Base-by-base conservation (phyloP, 371 early-diverging fungal species). In the Haplosporangium sp. region DNA sequence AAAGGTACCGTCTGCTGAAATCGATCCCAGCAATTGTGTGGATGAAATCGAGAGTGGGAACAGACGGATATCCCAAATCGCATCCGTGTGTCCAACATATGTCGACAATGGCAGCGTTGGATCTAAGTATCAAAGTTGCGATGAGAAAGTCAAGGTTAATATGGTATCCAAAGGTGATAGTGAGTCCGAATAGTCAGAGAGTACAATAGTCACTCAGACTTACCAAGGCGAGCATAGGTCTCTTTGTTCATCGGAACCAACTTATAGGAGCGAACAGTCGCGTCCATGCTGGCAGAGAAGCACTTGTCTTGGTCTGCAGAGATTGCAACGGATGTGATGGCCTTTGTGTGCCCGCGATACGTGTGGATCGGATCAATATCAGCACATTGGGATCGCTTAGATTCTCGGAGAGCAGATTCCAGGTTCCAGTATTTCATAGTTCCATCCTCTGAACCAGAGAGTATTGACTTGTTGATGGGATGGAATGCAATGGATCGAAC, bases 361-460 rank as follows among this genome's bases (percentile, higher is more conserved):
- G 94, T 94, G 47, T 87, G 87, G 13, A 85, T 74, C 1, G 94
- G 91, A 60, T 94, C 94, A 37, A 88, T 76, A 47, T 95, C 96
- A 23, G 51, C 41, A 14, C 29, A 55, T 16, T 38, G 38, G 1
- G 52, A 23, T 54, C 47, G 55, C 52, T 63, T 70, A 5, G 50
- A 45, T 41, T 59, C 73, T 53, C 47, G 21, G 10, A 82, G 67
- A 13, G 82, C 62, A 21, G 83, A 69, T 57, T 85, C 81, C 54
- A 91, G 55, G 57, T 88, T 89, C 94, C 94, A 95, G 38, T 93
- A 80, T 68, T 94, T 94, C 45, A 93, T 90, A 3, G 95, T 95
- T 6, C 89, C 87, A 81, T 96, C 96, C 63, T 96, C 95, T 3
- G 94, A 93, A 9, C 91, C 94, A 1, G 94, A 89, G 13, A 92